These are phyloP conservation scores for Capronia coronata DNA, from an alignment of 2,329 filamentous ascomycete genomes.

Conservation along the genomic window DNA sequence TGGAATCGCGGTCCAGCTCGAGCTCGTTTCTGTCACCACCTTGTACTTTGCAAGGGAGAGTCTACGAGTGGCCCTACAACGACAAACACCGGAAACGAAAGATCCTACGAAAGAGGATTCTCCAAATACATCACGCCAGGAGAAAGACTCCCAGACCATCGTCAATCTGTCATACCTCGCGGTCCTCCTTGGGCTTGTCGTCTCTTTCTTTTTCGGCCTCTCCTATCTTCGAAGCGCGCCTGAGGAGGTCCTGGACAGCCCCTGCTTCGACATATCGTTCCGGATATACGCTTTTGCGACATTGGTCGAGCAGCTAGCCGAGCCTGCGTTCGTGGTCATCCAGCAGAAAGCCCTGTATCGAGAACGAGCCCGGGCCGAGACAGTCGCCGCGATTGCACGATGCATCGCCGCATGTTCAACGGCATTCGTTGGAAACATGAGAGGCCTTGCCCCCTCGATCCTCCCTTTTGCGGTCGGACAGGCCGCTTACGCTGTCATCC, in stretches of 20 bases:
- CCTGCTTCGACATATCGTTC: slow-evolving; percentile 57
- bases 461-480: slow-evolving; percentile 88
- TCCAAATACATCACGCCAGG: slow-evolving; percentile 22
- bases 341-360: slow-evolving; percentile 76
- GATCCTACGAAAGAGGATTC: not conserved
- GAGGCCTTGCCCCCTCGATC: slow-evolving; percentile 58
- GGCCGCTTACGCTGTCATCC: slow-evolving; percentile 61
- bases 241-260: slow-evolving; percentile 48
- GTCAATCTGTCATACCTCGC: slow-evolving; percentile 85
- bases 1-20: slow-evolving; percentile 80
- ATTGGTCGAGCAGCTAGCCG: slow-evolving; percentile 69
- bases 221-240: slow-evolving; percentile 58
- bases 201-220: slow-evolving; percentile 58
- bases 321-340: slow-evolving; percentile 83
- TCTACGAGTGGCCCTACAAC: slow-evolving; percentile 81
- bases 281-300: slow-evolving; percentile 52
- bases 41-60: slow-evolving; percentile 92
- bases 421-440: slow-evolving; percentile 49
- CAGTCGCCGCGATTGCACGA: slow-evolving; percentile 68
- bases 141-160: slow-evolving; percentile 56
- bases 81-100: slow-evolving; percentile 48
- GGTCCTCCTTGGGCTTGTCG: slow-evolving; percentile 58
- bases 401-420: slow-evolving; percentile 67
- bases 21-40: slow-evolving; percentile 87
- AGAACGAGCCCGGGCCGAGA: slow-evolving; percentile 74